Percentiles rank a stretch among this genome's conserved stretches.
These are phyloP conservation scores for Eucalyptus marginata DNA, from an alignment of 345 rosid species.

Conservation along the genomic window DNA sequence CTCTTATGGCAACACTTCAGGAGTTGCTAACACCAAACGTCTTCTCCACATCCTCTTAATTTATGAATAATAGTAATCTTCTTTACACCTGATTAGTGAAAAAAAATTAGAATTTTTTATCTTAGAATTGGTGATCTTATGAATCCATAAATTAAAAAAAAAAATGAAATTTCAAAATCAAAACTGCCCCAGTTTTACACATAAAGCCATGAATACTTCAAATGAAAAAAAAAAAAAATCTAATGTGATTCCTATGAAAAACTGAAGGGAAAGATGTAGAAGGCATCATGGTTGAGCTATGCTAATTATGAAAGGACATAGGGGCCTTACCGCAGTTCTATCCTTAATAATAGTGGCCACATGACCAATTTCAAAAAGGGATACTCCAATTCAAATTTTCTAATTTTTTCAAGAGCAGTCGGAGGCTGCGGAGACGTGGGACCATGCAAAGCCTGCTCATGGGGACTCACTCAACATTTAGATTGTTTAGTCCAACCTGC, in stretches of 20 bases:
- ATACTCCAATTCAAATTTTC: neutral
- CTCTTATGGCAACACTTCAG: neutral
- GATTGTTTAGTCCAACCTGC: neutral
- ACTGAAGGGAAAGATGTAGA: too few relatives aligned
- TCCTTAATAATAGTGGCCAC: neutral
- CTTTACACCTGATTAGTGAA: too few relatives aligned
- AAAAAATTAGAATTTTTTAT: too few relatives aligned
- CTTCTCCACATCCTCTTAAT: neutral
- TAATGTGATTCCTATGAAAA: neutral
- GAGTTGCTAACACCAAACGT: too few relatives aligned
- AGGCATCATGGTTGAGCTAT: neutral
- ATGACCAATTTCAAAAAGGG: neutral
- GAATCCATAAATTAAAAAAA: neutral
- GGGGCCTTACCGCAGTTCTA: neutral
- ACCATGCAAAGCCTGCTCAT: too few relatives aligned
- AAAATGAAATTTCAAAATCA: neutral
- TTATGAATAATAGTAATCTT: too few relatives aligned
- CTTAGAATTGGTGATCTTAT: neutral
- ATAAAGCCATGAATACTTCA: neutral
- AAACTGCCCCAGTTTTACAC: neutral
- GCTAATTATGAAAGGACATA: neutral
- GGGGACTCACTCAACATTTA: neutral
- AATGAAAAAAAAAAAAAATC: neutral
- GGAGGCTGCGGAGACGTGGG: neutral
- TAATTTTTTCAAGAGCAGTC: neutral